Evolutionary conservation across 176 grass and related monocot species (phyloP).

Genomic region (Raddia guianensis): DNA sequence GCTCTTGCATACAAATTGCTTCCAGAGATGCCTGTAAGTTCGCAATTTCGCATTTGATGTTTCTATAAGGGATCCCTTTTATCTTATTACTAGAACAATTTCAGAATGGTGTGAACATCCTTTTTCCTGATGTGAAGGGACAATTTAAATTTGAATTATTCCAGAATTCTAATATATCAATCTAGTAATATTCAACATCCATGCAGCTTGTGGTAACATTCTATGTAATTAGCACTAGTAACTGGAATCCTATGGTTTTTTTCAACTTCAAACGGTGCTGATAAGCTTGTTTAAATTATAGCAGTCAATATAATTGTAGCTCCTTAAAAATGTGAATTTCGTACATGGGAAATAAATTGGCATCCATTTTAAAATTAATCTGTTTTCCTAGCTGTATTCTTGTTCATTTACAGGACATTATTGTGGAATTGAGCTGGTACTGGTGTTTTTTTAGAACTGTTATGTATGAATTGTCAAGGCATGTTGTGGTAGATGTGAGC

Average conservation of each 20-base stretch:
- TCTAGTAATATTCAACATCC: slow-evolving; percentile 22
- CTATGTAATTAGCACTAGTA: neutral
- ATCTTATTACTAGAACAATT: neutral
- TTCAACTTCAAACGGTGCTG: slow-evolving; percentile 11
- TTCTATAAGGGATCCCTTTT: slow-evolving; percentile 5
- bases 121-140: slow-evolving; percentile 23
- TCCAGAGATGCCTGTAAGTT: slow-evolving; percentile 96
- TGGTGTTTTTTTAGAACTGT: neutral
- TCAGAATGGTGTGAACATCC: neutral
- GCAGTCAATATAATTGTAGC: neutral
- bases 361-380: neutral
- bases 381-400: slow-evolving; percentile 1
- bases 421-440: slow-evolving; percentile 9
- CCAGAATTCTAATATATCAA: neutral
- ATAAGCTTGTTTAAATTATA: slow-evolving; percentile 14
- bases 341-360: neutral
- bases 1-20: slow-evolving; percentile 94
- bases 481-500: neutral
- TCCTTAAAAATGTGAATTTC: slow-evolving; percentile 7
- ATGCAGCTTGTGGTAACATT: neutral
- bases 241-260: slow-evolving; percentile 21
- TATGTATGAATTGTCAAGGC: neutral
- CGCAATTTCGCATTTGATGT: slow-evolving; percentile 42
- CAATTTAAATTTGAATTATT: neutral
- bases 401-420: neutral